Evolutionary conservation across 164 flowering plant genomes (phyloP), one percentile per base, ranked within the genome.

Genomic region (Kalanchoe fedtschenkoi): DNA sequence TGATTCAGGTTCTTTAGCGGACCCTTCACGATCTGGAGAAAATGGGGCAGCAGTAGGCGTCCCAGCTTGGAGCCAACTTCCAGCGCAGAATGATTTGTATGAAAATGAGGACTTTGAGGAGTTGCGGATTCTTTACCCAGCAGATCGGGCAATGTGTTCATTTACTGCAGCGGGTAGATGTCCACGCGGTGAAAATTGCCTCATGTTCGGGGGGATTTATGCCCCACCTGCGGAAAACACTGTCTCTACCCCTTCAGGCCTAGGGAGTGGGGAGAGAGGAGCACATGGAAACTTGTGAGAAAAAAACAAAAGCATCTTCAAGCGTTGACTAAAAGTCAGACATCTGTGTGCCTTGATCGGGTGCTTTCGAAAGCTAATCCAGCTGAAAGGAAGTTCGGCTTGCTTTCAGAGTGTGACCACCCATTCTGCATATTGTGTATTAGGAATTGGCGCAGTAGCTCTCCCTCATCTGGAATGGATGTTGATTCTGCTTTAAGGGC

Each of bases 381-480:
- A 55, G 87, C 95, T 60, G 99, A 95, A 67, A 70, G 96, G 64
- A 95, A 91, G 73, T 95, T 95, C 73, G 99, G 99, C 10, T 63
- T 95, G 69, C 70, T 95, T 2, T 88, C 99, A 6, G 99, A 95
- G 67, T 95, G 97, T 69, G 95, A 95, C 77, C 99, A 95, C 76
- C 86, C 99, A 16, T 95, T 95, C 66, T 95, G 99, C 62, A 79
- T 95, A 56, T 78, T 91, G 19, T 95, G 99, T 68, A 95, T 95
- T 54, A 79, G 97, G 75, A 87, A 84, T 71, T 91, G 99, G 99
- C 89, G 97, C 22, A 76, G 78, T 61, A 91, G 80, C 76, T 84
- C 95, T 42, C 85, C 97, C 34, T 42, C 88, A 5, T 83, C 93
- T 71, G 97, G 96, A 51, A 74, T 93, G 91, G 95, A 93, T 72